Evolutionary conservation across 106 monocot species (phyloP), one percentile per base, ranked within the genome.

Genomic region (Ottelia alismoides): DNA sequence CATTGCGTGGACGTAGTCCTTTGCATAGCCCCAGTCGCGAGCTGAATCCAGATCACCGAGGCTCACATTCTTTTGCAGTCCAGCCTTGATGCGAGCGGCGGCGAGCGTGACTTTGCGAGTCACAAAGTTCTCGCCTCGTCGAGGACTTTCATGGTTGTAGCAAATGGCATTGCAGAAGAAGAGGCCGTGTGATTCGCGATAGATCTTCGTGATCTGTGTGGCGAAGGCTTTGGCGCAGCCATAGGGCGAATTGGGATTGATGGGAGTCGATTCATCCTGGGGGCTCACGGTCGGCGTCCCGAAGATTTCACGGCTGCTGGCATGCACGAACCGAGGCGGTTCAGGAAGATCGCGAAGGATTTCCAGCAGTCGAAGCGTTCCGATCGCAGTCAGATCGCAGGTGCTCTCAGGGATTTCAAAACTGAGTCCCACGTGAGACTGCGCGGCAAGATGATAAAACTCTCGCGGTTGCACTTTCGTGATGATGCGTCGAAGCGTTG

Each of bases 1-100:
- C 89, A 90, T 90, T 0, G 89, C 89, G 67, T 90, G 84, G 1
- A 90, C 89, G 40, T 90, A 90, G 32, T 90, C 89, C 1, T 80
- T 84, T 7, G 89, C 89, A 31, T 80, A 90, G 3, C 89, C 89
- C 89, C 89, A 90, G 50, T 90, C 89, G 11, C 89, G 53, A 19
- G 89, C 64, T 17, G 89, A 79, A 0, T 74, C 65, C 19, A 90
- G 65, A 45, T 90, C 84, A 17, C 89, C 89, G 4, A 90, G 70
- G 63, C 70, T 84, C n/a, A 90, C 59, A 65, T 79, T 84, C 43
- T 76, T 84, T 57, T 90, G 89, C 11, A 90, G 71, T 2, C 89
- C 89, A 22, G 77, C 26, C 27, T 52, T 45, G 67, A 90, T 90
- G 16, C 89, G 73, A 27, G 84, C 89, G 9, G 84, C 77, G 19